These are phyloP conservation scores for Aspergillus fischeri DNA, from an alignment of 2,329 filamentous ascomycete genomes.

Conservation along the genomic window DNA sequence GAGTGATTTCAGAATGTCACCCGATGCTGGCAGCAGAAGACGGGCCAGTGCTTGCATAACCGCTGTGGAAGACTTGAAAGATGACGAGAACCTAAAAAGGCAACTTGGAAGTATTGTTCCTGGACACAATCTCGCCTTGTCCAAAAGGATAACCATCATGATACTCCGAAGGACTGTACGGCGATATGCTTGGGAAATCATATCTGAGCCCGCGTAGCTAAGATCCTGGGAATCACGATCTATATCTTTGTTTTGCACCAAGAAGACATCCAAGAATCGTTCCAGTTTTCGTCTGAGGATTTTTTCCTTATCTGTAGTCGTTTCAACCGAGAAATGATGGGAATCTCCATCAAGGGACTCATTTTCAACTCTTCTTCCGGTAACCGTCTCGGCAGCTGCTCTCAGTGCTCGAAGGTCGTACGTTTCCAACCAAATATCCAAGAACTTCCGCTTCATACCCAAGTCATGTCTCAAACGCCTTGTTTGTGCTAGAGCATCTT, in stretches of 20 bases:
- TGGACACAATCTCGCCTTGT: slow-evolving; percentile 47
- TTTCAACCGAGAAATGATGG: not conserved
- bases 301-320: slow-evolving; percentile 13
- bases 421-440: slow-evolving; percentile 55
- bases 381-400: slow-evolving; percentile 54
- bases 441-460: slow-evolving; percentile 54
- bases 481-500: slow-evolving; percentile 45
- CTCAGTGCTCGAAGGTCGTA: slow-evolving; percentile 52
- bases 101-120: slow-evolving; percentile 31
- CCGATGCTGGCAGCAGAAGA: slow-evolving; percentile 55
- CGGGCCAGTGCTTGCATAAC: slow-evolving; percentile 50
- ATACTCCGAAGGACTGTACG: slow-evolving; percentile 56
- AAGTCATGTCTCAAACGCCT: slow-evolving; percentile 53
- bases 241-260: slow-evolving; percentile 57
- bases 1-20: slow-evolving; percentile 54
- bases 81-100: slow-evolving; percentile 51
- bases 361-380: slow-evolving; percentile 49
- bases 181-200: slow-evolving; percentile 48
- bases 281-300: slow-evolving; percentile 44
- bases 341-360: slow-evolving; percentile 4
- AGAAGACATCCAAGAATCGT: slow-evolving; percentile 53
- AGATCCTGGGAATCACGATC: slow-evolving; percentile 16
- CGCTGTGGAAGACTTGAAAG: slow-evolving; percentile 53
- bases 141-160: slow-evolving; percentile 58
- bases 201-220: slow-evolving; percentile 37